These are phyloP conservation scores for Taphrina flavorubra DNA, from an alignment of 1,139 yeast genomes.

Conservation along the genomic window DNA sequence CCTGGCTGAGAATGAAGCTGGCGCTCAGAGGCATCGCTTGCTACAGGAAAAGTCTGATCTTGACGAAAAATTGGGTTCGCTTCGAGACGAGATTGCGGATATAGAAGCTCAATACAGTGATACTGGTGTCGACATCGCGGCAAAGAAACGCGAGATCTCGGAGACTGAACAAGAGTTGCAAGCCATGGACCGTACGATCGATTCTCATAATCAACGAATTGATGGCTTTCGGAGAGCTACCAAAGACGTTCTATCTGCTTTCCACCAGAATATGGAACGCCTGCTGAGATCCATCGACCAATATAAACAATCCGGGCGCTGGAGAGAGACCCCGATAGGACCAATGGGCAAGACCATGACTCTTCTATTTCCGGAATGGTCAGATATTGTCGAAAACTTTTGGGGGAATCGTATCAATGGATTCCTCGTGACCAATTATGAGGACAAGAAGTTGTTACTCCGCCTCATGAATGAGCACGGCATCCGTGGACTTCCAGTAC, in stretches of 20 bases:
- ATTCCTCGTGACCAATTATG: constrained; percentile 69
- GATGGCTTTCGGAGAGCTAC: constrained; percentile 47
- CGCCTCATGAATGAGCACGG: constrained; percentile 54
- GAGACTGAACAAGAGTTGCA: constrained; percentile 48
- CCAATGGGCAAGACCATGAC: constrained; percentile 74
- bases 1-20: constrained; percentile 35
- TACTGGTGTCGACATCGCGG: constrained; percentile 48
- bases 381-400: constrained; percentile 63
- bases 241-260: constrained; percentile 53
- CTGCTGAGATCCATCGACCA: constrained; percentile 57
- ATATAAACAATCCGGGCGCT: constrained; percentile 47
- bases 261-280: constrained; percentile 57
- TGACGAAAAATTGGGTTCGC: constrained; percentile 48
- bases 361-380: constrained; percentile 68
- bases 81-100: constrained; percentile 35
- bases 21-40: constrained; percentile 10
- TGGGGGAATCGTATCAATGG: constrained; percentile 61
- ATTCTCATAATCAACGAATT: constrained; percentile 43
- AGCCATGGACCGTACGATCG: constrained; percentile 47
- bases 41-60: constrained; percentile 48
- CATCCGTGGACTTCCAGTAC: constrained; percentile 20
- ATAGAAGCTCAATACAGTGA: constrained; percentile 43
- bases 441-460: constrained; percentile 63
- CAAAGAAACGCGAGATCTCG: constrained; percentile 48
- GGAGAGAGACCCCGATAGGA: constrained; percentile 71